phyloP scores from a whole-genome alignment of 192 early-diverging fungal genomes.

The Umbelopsis sp. region DNA sequence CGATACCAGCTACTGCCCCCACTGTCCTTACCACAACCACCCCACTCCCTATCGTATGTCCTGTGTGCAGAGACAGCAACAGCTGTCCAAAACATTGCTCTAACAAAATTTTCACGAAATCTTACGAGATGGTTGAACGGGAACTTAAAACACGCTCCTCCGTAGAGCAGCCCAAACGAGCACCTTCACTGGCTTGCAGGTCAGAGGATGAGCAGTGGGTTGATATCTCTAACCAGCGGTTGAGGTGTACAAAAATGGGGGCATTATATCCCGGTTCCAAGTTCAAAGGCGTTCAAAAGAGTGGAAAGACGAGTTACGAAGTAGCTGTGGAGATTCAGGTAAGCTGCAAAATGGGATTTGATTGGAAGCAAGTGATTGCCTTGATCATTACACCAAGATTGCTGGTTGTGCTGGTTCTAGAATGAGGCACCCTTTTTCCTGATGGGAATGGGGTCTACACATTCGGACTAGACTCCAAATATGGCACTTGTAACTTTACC shows the following conservation, averaged over 20 bases:
- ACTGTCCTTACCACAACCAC: constrained; percentile 2
- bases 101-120: constrained; percentile 4
- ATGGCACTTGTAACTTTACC: not conserved
- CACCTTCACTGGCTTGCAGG: constrained; percentile 21
- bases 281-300: constrained; percentile 70
- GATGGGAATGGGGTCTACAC: not conserved
- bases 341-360: constrained; percentile 1
- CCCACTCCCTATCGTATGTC: constrained; percentile 5
- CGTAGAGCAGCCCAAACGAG: constrained; percentile 17
- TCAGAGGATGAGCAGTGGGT: constrained; percentile 27
- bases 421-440: not conserved
- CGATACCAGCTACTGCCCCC: constrained; percentile 11
- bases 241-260: constrained; percentile 24
- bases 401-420: not conserved
- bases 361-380: no score
- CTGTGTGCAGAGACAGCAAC: not conserved
- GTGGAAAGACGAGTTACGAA: constrained; percentile 61
- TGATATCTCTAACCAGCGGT: constrained; percentile 28
- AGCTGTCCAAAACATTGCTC: constrained; percentile 4
- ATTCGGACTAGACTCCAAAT: not conserved
- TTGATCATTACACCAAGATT: not conserved
- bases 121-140: constrained; percentile 12
- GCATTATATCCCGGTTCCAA: constrained; percentile 62
- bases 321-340: constrained; percentile 78
- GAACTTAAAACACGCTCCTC: constrained; percentile 11